Percentiles rank a stretch among this genome's conserved stretches.
These are phyloP conservation scores for Colletotrichum shisoi DNA, from an alignment of 2,329 filamentous ascomycete species.

Conservation along the genomic window DNA sequence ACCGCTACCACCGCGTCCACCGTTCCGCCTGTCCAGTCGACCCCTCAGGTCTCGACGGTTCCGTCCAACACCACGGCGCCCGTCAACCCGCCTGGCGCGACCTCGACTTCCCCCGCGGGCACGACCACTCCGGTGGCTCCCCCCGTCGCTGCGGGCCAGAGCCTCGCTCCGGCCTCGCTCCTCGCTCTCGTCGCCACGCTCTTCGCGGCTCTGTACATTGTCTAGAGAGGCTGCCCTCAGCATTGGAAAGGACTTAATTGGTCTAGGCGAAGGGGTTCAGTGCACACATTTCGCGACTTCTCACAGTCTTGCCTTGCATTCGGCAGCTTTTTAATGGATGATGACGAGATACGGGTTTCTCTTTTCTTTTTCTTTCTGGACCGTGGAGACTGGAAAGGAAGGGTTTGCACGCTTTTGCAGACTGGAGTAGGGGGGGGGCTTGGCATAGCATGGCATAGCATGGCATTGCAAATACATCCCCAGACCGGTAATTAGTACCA, in stretches of 20 bases:
- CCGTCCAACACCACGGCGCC: slow-evolving; percentile 41
- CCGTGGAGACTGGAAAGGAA: not conserved
- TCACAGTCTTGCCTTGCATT: slow-evolving; percentile 18
- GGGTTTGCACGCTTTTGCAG: slow-evolving; percentile 18
- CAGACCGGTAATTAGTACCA: too few relatives aligned
- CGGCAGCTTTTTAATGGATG: slow-evolving; percentile 31
- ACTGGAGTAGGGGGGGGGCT: slow-evolving; percentile 7
- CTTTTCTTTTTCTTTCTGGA: not conserved
- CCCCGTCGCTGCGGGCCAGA: slow-evolving; percentile 45
- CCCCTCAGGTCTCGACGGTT: slow-evolving; percentile 58
- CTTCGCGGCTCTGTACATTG: slow-evolving; percentile 47
- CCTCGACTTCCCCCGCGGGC: slow-evolving; percentile 34
- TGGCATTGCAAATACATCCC: too few relatives aligned
- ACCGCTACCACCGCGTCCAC: slow-evolving; percentile 24
- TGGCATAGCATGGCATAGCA: too few relatives aligned
- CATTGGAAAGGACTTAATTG: slow-evolving; percentile 14
- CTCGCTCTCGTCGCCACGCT: slow-evolving; percentile 48
- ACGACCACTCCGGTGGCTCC: slow-evolving; percentile 37
- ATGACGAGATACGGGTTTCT: slow-evolving; percentile 1
- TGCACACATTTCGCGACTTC: slow-evolving; percentile 20
- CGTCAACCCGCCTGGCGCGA: slow-evolving; percentile 38
- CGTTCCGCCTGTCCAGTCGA: slow-evolving; percentile 7
- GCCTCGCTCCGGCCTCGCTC: slow-evolving; percentile 46
- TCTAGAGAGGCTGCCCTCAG: slow-evolving; percentile 43
- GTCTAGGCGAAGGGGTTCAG: slow-evolving; percentile 14